A percentile compares a stretch with the other conserved stretches of the same genome.
Evolutionary conservation across 1,284 basidiomycete genomes (phyloP).

Genomic region (Phlebopus sp.): DNA sequence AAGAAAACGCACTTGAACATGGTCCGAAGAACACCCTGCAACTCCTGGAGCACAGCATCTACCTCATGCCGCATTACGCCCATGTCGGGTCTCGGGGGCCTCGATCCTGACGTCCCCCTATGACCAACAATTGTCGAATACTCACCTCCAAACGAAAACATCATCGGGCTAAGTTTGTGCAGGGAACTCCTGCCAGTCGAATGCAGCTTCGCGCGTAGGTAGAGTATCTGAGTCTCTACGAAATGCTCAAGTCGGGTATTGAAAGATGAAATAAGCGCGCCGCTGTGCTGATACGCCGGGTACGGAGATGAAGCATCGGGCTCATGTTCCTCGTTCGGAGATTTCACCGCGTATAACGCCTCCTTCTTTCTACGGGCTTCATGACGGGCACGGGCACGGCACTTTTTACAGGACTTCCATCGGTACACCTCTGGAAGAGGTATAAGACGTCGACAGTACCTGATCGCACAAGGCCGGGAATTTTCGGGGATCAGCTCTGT

Average conservation of each 20-base stretch:
- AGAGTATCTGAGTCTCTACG: slow-evolving; percentile 25
- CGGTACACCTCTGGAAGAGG: slow-evolving; percentile 13
- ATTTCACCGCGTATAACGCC: background rate
- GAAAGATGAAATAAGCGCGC: slow-evolving; percentile 17
- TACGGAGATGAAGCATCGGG: slow-evolving; percentile 11
- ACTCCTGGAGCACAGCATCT: slow-evolving; percentile 12
- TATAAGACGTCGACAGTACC: slow-evolving; percentile 11
- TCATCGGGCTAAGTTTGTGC: slow-evolving; percentile 12
- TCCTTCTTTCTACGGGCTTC: slow-evolving; percentile 5
- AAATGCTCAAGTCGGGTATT: slow-evolving; percentile 19
- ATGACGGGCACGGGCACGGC: slow-evolving; percentile 17
- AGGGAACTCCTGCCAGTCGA: background rate
- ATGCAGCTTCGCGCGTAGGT: slow-evolving; percentile 17
- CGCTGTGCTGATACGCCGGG: slow-evolving; percentile 18
- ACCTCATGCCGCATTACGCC: slow-evolving; percentile 21
- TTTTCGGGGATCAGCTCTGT: background rate
- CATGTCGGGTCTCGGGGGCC: slow-evolving; percentile 31
- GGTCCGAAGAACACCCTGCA: slow-evolving; percentile 12
- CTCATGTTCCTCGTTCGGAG: no score
- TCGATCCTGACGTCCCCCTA: slow-evolving; percentile 34
- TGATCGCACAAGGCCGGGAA: slow-evolving; percentile 14
- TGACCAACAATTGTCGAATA: slow-evolving; percentile 47
- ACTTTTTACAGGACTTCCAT: slow-evolving; percentile 23
- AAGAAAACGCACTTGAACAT: slow-evolving; percentile 39
- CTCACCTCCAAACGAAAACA: slow-evolving; percentile 54